These are phyloP conservation scores for Pseudozyma sp. DNA, from an alignment of 1,284 basidiomycete species.

Conservation along the genomic window DNA sequence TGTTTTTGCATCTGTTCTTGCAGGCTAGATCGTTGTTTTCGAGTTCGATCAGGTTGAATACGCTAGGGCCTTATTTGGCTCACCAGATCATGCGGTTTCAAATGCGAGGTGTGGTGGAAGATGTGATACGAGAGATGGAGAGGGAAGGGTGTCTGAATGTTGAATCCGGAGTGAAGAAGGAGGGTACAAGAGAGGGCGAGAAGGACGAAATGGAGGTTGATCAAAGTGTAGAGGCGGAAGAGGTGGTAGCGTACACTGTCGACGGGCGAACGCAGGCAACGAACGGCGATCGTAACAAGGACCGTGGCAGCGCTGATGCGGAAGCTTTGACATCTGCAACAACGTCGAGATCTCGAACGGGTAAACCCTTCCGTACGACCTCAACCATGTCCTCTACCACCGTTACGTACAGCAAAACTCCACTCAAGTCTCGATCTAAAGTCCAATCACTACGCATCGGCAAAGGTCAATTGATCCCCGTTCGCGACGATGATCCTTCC, in stretches of 20 bases:
- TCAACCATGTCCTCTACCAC: slow-evolving; percentile 5
- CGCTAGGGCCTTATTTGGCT: slow-evolving; percentile 89
- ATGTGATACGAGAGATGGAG: slow-evolving; percentile 17
- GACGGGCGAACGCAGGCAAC: background rate
- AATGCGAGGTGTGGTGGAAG: slow-evolving; percentile 68
- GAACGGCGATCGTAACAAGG: too few species aligned
- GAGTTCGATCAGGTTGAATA: slow-evolving; percentile 89
- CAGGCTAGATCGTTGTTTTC: slow-evolving; percentile 90
- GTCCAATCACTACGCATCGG: slow-evolving; percentile 21
- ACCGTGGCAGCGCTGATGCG: too few species aligned
- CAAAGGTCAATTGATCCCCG: slow-evolving; percentile 22
- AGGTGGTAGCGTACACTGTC: slow-evolving; percentile 10
- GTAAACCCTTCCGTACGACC: slow-evolving; percentile 18
- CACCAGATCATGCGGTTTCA: slow-evolving; percentile 86
- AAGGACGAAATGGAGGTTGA: slow-evolving; percentile 10
- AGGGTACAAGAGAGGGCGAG: background rate
- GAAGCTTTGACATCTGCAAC: too few species aligned
- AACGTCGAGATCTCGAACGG: background rate
- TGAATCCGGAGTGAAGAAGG: background rate
- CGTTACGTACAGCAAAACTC: background rate
- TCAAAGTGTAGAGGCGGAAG: background rate
- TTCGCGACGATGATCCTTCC: slow-evolving; percentile 37
- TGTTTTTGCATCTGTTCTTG: slow-evolving; percentile 88
- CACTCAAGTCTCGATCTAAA: slow-evolving; percentile 5
- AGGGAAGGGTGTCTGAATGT: slow-evolving; percentile 10